Evolutionary conservation across 129 eudicot species (phyloP), one percentile per base, ranked within the genome.

Genomic region (Ambrosia artemisiifolia): DNA sequence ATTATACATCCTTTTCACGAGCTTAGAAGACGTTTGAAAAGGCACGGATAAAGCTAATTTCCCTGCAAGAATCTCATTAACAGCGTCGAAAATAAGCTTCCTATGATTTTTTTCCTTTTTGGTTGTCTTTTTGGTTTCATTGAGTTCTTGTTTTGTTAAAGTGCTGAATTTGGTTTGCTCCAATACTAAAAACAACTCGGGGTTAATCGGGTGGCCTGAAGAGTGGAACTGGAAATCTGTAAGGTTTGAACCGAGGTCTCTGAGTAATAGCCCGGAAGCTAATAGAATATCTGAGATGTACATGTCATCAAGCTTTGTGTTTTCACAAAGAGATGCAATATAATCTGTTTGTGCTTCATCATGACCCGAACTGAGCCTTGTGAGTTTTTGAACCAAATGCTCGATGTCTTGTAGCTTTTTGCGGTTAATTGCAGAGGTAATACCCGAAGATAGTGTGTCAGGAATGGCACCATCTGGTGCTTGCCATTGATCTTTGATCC

Each of bases 201-300:
- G 98, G 78, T 93, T 93, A 74, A 93, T 87, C 0, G 98, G 96
- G 74, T 87, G 81, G 13, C 98, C 98, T 0, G 95, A 85, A 13
- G 90, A 85, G 77, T 93, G 98, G 76, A 89, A 91, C 76, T 84
- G 95, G 64, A 89, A 93, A 44, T 83, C 43, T 61, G 83, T 72
- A 17, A 81, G 84, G 73, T 70, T 84, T n/a, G 97, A 83, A 35
- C 88, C 84, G 3, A 92, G 88, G 70, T 93, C 98, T 73, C 98
- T 71, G 46, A 93, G 88, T 49, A 93, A 95, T 17, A 93, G 91
- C 20, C 98, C 98, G 0, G 98, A 93, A 71, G 96, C 92, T 71
- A 93, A 81, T 56, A 93, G 73, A 57, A 93, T 90, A 77, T 93
- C 98, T 1, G 96, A 89, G 13, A 93, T 82, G 61, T 93, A 93